These are phyloP conservation scores for Lepiota brunneoincarnata DNA, from an alignment of 768 basidiomycete species.

Conservation along the genomic window DNA sequence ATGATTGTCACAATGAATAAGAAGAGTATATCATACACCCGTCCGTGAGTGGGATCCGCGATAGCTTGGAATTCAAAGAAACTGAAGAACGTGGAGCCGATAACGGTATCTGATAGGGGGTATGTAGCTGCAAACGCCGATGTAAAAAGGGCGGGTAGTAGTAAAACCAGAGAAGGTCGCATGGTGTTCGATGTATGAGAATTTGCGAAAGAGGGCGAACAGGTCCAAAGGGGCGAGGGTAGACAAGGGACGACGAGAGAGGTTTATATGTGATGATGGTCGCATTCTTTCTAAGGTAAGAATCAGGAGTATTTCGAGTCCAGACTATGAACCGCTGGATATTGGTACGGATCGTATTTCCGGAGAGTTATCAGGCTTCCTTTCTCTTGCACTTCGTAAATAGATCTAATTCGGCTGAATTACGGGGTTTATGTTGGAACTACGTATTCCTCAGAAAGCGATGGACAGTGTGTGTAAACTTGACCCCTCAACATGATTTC, in stretches of 20 bases:
- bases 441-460: not conserved
- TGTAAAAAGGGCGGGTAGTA: not conserved
- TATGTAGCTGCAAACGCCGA: conserved; percentile 26
- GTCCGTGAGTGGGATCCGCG: conserved; percentile 57
- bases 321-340: not conserved
- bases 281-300: not conserved
- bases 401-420: not conserved
- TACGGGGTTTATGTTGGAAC: not conserved
- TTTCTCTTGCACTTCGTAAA: not conserved
- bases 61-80: conserved; percentile 48
- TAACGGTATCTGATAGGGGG: conserved; percentile 34
- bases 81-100: conserved; percentile 43
- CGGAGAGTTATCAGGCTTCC: not conserved
- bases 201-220: not conserved
- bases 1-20: not conserved
- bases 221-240: not conserved
- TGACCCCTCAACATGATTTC: no score
- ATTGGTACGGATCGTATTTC: not conserved
- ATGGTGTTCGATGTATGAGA: not conserved
- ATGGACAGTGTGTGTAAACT: not conserved
- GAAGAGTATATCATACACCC: conserved; percentile 43
- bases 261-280: not conserved
- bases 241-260: not conserved
- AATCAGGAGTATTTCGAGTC: not conserved
- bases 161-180: not conserved